Percentiles rank a stretch among this genome's conserved stretches.
Evolutionary conservation across 208 protist species (phyloP).

Genomic region (Vickermania ingenoplastis): DNA sequence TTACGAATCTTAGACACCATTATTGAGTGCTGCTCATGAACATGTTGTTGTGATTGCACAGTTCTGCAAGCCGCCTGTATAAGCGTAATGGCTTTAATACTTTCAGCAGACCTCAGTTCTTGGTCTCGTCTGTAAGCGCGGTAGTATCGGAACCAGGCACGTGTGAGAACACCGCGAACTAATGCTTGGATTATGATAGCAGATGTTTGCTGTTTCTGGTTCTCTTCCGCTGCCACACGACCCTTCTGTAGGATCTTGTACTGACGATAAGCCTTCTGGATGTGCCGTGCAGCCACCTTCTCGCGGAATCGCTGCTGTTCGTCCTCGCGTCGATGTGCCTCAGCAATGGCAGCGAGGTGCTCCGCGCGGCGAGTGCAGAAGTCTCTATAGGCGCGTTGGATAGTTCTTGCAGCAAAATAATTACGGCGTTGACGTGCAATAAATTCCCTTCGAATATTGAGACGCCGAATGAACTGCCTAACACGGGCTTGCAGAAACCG

Average conservation of each 20-base stretch:
- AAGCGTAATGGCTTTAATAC: slow-evolving; percentile 37
- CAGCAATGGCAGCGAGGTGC: slow-evolving; percentile 32
- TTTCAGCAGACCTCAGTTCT: slow-evolving; percentile 54
- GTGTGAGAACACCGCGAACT: slow-evolving; percentile 68
- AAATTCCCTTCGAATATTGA: slow-evolving; percentile 51
- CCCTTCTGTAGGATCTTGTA: slow-evolving; percentile 42
- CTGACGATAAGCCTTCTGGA: slow-evolving; percentile 44
- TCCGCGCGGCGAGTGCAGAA: slow-evolving; percentile 37
- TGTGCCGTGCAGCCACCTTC: slow-evolving; percentile 53
- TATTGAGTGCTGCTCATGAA: slow-evolving; percentile 7
- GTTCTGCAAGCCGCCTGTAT: slow-evolving; percentile 50
- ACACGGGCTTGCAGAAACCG: slow-evolving; percentile 52
- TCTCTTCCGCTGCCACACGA: slow-evolving; percentile 16
- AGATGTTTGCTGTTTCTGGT: slow-evolving; percentile 34
- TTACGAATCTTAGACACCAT: slow-evolving; percentile 17
- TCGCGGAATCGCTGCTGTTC: slow-evolving; percentile 29
- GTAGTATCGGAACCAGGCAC: slow-evolving; percentile 81
- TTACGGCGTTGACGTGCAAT: slow-evolving; percentile 29
- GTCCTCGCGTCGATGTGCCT: slow-evolving; percentile 54
- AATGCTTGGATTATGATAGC: slow-evolving; percentile 67
- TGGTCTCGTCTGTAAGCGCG: slow-evolving; percentile 62
- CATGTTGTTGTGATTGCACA: slow-evolving; percentile 17
- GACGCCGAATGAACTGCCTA: slow-evolving; percentile 57
- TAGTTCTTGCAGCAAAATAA: slow-evolving; percentile 53
- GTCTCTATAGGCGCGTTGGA: slow-evolving; percentile 68